Conservation (phyloP, 1,139 yeast genomes). For the Hansenula lynferdii region DNA sequence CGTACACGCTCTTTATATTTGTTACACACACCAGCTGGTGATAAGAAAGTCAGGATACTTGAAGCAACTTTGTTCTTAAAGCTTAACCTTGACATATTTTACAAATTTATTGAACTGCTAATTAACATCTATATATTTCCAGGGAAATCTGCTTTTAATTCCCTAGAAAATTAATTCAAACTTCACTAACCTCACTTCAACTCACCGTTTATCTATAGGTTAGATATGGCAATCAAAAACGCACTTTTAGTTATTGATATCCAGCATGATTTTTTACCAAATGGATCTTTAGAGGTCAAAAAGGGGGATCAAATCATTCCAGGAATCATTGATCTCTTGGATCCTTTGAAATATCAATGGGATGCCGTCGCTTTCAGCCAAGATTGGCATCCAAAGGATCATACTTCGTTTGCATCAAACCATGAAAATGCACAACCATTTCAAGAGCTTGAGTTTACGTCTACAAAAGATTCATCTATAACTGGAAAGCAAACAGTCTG, state of each 20-base stretch:
- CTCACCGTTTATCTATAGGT: no score
- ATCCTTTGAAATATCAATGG: slow-evolving; percentile 44
- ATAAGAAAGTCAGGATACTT: no score
- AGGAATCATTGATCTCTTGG: slow-evolving; percentile 39
- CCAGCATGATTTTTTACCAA: slow-evolving; percentile 78
- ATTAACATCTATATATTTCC: no score
- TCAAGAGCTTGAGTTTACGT: slow-evolving; percentile 41
- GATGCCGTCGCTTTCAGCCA: slow-evolving; percentile 63
- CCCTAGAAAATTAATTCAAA: no score
- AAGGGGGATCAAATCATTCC: slow-evolving; percentile 60
- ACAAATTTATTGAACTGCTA: no score
- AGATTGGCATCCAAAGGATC: slow-evolving; percentile 86
- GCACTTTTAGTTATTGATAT: slow-evolving; percentile 76
- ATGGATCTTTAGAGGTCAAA: slow-evolving; percentile 70
- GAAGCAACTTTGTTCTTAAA: no score
- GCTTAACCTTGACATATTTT: no score
- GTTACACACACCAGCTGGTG: no score
- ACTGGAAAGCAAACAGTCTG: slow-evolving; percentile 51
- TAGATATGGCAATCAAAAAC: slow-evolving; percentile 21
- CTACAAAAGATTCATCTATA: slow-evolving; percentile 41
- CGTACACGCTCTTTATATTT: no score
- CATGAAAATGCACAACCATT: slow-evolving; percentile 52
- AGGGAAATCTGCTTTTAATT: no score
- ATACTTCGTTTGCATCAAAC: slow-evolving; percentile 75
- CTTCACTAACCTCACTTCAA: no score